A percentile compares a stretch with the other conserved stretches of the same genome.
These are phyloP conservation scores for Leccinum disarticulatum DNA, from an alignment of 768 basidiomycete species.

Conservation along the genomic window DNA sequence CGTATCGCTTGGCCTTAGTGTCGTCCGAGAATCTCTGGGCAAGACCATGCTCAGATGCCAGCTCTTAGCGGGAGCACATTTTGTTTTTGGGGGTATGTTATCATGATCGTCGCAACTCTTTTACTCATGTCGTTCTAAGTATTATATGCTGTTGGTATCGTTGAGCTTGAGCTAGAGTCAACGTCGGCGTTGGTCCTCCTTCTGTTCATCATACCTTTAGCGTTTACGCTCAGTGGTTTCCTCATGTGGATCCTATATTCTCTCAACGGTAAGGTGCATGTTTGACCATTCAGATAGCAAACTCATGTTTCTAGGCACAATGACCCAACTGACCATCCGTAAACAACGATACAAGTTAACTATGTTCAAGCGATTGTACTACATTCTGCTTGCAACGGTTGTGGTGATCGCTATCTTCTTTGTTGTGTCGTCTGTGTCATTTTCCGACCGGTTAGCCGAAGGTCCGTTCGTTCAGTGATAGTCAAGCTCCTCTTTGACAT, in stretches of 20 bases:
- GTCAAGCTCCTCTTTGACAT: background rate
- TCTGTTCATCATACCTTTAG: constrained; percentile 90
- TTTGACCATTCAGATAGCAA: background rate
- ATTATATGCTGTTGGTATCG: constrained; percentile 92
- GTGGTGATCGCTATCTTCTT: constrained; percentile 87
- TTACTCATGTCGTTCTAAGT: constrained; percentile 45
- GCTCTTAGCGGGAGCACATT: constrained; percentile 79
- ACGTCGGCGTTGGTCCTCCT: constrained; percentile 83
- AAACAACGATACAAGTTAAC: constrained; percentile 84
- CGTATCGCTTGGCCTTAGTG: constrained; percentile 88
- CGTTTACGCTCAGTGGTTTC: constrained; percentile 94
- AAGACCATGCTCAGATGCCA: constrained; percentile 82
- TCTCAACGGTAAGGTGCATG: constrained; percentile 64
- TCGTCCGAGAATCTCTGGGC: constrained; percentile 87
- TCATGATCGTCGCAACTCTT: background rate
- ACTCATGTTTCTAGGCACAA: constrained; percentile 61
- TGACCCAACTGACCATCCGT: constrained; percentile 77
- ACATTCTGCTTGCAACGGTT: constrained; percentile 81
- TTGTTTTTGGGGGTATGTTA: constrained; percentile 86
- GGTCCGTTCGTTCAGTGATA: constrained; percentile 43
- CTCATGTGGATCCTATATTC: constrained; percentile 94
- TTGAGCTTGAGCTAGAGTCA: constrained; percentile 87
- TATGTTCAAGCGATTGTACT: constrained; percentile 88
- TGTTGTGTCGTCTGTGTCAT: constrained; percentile 86
- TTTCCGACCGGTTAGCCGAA: constrained; percentile 90